Evolutionary conservation across 306 rosid species (phyloP), one percentile per base, ranked within the genome.

Genomic region (Gastrolobium bilobum): DNA sequence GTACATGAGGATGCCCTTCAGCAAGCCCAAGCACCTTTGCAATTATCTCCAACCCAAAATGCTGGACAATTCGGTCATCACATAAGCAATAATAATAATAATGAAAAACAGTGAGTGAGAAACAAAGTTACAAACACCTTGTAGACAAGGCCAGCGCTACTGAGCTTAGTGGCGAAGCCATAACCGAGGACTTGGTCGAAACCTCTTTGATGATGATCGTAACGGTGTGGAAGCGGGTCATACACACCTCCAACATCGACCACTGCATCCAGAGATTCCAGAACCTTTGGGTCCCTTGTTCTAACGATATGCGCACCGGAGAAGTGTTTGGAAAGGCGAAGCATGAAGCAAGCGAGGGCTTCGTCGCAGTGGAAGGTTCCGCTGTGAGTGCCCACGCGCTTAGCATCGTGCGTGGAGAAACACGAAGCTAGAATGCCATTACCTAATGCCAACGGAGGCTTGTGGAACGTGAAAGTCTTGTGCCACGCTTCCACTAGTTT

Each of bases 361-460:
- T 87, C 93, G 80, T 87, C 91, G 85, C 89, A 87, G 85, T 89
- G 89, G 56, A 89, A 85, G 81, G 81, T 83, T 68, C 91, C 91
- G 26, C 76, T 76, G 85, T 85, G 93, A 26, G 89, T 89, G 11
- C 93, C 91, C 13, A 87, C 85, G 59, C 78, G 80, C 75, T 82
- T 85, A 7, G 73, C 15, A 4, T 5, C 29, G 53, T 38, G 67
- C 71, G 86, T 84, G 26, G 84, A 72, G 79, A 82, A 75, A 33
- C 79, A 83, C 2, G 83, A 10, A 20, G 85, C 59, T 42, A n/a
- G 33, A 60, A 71, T 59, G 42, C 65, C 3, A 10, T 20, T 10
- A 46, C 48, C 29, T 37, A 26, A 20, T 8, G 4, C 15, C 29
- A 59, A 20, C 0, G 10, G 34, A 68, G 42, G 82, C 13, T 76